Evolutionary conservation across 2,329 filamentous ascomycete species (phyloP).

Genomic region (Daldinia eschscholtzii): DNA sequence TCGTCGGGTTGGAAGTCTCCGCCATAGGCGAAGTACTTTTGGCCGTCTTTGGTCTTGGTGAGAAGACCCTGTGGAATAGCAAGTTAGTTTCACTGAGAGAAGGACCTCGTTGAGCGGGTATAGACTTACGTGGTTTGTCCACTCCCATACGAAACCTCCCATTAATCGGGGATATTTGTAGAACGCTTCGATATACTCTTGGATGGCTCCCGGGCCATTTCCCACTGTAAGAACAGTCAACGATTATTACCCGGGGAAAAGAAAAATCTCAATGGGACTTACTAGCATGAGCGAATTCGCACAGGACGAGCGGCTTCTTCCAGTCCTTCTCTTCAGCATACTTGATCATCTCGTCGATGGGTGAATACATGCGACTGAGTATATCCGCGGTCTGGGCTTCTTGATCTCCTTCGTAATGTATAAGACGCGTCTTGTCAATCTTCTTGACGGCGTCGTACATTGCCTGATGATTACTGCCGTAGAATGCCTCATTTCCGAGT

Average conservation of each 20-base stretch:
- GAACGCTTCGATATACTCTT: conserved; percentile 76
- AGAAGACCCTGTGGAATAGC: conserved; percentile 56
- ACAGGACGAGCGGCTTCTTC: conserved; percentile 69
- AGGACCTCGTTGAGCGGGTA: not conserved
- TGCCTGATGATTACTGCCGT: conserved; percentile 73
- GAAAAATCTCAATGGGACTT: not conserved
- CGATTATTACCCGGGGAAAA: not conserved
- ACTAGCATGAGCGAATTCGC: conserved; percentile 69
- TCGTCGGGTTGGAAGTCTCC: conserved; percentile 70
- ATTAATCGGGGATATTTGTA: conserved; percentile 69
- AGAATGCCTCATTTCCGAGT: conserved; percentile 79
- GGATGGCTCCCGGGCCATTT: conserved; percentile 75
- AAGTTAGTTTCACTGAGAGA: conserved; percentile 14
- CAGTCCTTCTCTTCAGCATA: conserved; percentile 58
- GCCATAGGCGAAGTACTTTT: conserved; percentile 68
- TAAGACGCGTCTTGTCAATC: conserved; percentile 67
- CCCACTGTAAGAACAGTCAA: conserved; percentile 61
- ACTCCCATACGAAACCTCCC: conserved; percentile 76
- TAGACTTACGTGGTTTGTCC: conserved; percentile 67
- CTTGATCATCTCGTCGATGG: conserved; percentile 60
- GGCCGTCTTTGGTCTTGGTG: conserved; percentile 57
- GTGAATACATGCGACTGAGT: conserved; percentile 74
- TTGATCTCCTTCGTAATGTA: conserved; percentile 76
- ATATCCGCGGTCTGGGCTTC: conserved; percentile 71
- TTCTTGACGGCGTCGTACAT: conserved; percentile 75